Conservation (phyloP, 345 rosid genomes). For the Boechera stricta region DNA sequence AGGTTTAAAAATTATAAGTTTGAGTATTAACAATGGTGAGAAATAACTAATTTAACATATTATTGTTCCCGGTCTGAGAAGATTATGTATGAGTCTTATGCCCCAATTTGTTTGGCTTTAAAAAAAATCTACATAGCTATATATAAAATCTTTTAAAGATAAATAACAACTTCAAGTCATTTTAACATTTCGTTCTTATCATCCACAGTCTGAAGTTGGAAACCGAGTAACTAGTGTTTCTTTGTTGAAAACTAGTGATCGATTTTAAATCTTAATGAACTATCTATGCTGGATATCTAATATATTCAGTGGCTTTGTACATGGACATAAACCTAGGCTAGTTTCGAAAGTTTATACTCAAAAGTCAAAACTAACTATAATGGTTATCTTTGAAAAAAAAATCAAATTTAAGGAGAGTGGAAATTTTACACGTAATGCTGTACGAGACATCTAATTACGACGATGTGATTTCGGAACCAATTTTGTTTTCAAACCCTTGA, state of each 20-base stretch:
- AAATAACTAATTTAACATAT: neutral
- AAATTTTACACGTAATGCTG: conserved; percentile 31
- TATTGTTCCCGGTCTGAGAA: too few relatives aligned
- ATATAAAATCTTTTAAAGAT: too few relatives aligned
- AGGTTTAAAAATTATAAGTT: neutral
- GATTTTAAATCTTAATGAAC: too few relatives aligned
- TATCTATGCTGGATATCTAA: too few relatives aligned
- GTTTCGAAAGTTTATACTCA: conserved; percentile 27
- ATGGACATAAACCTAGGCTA: conserved; percentile 29
- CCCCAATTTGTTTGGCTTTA: too few relatives aligned
- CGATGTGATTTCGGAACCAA: conserved; percentile 36
- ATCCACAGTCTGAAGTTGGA: too few relatives aligned
- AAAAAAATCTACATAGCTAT: too few relatives aligned
- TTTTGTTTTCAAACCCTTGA: conserved; percentile 18
- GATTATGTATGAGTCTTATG: too few relatives aligned
- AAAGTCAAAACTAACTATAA: conserved; percentile 29
- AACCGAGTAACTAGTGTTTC: too few relatives aligned
- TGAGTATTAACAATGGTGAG: neutral
- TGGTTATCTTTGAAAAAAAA: conserved; percentile 25
- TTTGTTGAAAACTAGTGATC: too few relatives aligned
- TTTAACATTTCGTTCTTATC: too few relatives aligned
- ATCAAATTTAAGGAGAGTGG: conserved; percentile 14
- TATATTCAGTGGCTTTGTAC: neutral
- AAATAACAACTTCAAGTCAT: too few relatives aligned
- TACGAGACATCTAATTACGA: conserved; percentile 23